A percentile compares a stretch with the other conserved stretches of the same genome.
Evolutionary conservation across 768 basidiomycete genomes (phyloP).

Genomic region (Termitomyces sp.): DNA sequence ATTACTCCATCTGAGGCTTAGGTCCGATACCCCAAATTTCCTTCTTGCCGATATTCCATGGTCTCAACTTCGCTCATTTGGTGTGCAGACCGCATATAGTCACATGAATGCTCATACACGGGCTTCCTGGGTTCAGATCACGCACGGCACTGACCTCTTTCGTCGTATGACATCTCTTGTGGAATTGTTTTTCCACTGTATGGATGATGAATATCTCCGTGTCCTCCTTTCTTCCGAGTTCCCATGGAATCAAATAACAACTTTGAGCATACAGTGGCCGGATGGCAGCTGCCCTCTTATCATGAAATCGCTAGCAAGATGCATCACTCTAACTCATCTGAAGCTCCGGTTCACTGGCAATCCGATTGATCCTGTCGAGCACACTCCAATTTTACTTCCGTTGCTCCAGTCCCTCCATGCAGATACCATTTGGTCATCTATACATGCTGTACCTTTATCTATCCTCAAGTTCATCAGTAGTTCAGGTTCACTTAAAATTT

Average conservation of each 20-base stretch:
- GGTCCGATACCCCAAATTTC: not conserved
- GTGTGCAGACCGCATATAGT: not conserved
- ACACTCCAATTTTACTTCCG: too few species aligned
- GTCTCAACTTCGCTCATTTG: not conserved
- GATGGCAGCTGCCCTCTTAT: not conserved
- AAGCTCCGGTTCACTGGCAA: too few species aligned
- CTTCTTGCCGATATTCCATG: not conserved
- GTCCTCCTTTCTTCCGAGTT: not conserved
- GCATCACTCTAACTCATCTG: not conserved
- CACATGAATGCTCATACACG: not conserved
- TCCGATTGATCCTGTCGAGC: too few species aligned
- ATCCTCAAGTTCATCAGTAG: too few species aligned
- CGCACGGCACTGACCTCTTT: not conserved
- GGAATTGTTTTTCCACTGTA: not conserved
- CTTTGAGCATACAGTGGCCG: not conserved
- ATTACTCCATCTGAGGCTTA: too few species aligned
- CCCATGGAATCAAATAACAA: not conserved
- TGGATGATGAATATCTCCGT: not conserved
- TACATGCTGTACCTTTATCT: too few species aligned
- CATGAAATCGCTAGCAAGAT: not conserved
- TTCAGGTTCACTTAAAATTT: too few species aligned
- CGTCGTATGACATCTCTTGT: not conserved
- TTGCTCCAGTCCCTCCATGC: too few species aligned
- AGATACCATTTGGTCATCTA: too few species aligned
- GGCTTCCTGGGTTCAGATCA: not conserved